Conservation (phyloP, 2,329 filamentous ascomycete species). For the Talaromyces sp. region DNA sequence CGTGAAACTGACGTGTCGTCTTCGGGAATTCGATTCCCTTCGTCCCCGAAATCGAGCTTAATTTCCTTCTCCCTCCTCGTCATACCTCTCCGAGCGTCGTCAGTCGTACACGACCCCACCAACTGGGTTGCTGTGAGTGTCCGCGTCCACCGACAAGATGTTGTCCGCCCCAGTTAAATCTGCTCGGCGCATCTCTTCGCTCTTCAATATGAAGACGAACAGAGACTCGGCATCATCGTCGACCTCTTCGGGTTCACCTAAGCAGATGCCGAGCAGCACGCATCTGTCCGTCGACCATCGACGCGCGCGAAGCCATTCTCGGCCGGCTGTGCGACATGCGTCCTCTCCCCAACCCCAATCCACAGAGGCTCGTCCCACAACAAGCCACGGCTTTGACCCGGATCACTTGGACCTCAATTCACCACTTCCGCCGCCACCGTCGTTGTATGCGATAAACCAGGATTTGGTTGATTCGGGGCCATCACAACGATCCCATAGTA, state of each 20-base stretch:
- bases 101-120: not conserved
- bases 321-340: constrained; percentile 30
- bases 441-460: constrained; percentile 36
- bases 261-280: constrained; percentile 19
- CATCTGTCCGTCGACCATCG: constrained; percentile 20
- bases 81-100: not conserved
- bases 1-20: not conserved
- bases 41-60: not conserved
- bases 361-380: constrained; percentile 27
- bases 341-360: constrained; percentile 32
- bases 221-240: constrained; percentile 29
- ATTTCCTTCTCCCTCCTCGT: not conserved
- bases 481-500: constrained; percentile 26
- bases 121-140: not conserved
- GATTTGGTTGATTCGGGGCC: constrained; percentile 33
- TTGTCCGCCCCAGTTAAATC: constrained; percentile 42
- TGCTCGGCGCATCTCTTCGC: constrained; percentile 45
- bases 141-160: constrained; percentile 25
- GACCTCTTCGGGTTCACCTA: constrained; percentile 29
- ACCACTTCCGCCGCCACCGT: constrained; percentile 38
- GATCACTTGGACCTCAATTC: constrained; percentile 28
- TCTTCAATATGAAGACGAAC: constrained; percentile 40
- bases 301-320: constrained; percentile 29
- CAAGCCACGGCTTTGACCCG: constrained; percentile 25
- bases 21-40: constrained; percentile 3